Percentiles rank a stretch among this genome's conserved stretches.
These are phyloP conservation scores for Starmerella gropengiesseri DNA, from an alignment of 805 yeast genomes.

Conservation along the genomic window DNA sequence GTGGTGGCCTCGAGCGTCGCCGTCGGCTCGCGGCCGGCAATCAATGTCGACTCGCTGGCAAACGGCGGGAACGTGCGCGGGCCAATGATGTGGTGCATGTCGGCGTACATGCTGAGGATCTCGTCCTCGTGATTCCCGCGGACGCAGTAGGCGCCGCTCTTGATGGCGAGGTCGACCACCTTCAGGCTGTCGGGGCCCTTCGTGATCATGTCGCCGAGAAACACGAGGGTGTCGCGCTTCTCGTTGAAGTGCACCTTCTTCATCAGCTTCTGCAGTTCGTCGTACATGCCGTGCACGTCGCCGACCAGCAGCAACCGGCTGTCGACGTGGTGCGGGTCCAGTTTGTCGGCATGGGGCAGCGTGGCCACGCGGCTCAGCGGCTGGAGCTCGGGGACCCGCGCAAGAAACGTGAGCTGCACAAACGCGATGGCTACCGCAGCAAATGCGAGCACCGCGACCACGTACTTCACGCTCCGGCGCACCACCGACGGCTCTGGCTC, in stretches of 20 bases:
- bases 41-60: slow-evolving; percentile 19
- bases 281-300: slow-evolving; percentile 75
- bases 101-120: slow-evolving; percentile 54
- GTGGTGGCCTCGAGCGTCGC: slow-evolving; percentile 19
- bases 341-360: slow-evolving; percentile 17
- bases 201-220: slow-evolving; percentile 75
- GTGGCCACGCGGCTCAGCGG: slow-evolving; percentile 24
- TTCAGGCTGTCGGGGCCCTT: slow-evolving; percentile 71
- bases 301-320: slow-evolving; percentile 60
- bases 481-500: no score
- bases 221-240: slow-evolving; percentile 44
- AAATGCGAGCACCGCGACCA: slow-evolving; percentile 1
- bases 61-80: slow-evolving; percentile 26
- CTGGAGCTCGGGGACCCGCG: slow-evolving; percentile 13
- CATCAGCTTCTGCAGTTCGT: slow-evolving; percentile 45
- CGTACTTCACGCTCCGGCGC: no score
- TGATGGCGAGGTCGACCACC: slow-evolving; percentile 55
- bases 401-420: not conserved
- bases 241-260: slow-evolving; percentile 35
- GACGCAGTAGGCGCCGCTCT: slow-evolving; percentile 55
- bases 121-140: slow-evolving; percentile 84
- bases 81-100: slow-evolving; percentile 39
- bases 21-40: slow-evolving; percentile 18
- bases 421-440: slow-evolving; percentile 6
- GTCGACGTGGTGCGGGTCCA: slow-evolving; percentile 15